These are phyloP conservation scores for Piloderma croceum DNA, from an alignment of 768 basidiomycete genomes.

Conservation along the genomic window DNA sequence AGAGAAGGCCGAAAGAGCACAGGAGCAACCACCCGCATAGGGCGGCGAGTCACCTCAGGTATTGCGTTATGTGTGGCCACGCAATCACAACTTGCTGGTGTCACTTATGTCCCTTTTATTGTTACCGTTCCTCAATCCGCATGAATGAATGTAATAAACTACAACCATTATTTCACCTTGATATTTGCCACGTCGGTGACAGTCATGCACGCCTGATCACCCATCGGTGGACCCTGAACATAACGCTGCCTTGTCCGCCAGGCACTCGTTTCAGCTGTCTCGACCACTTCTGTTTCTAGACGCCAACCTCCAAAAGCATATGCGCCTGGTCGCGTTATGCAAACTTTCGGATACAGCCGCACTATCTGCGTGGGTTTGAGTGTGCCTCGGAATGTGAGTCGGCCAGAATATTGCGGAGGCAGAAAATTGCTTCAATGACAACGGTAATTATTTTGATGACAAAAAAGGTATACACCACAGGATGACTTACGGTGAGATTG, in stretches of 20 bases:
- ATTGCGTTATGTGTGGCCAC: too few relatives aligned
- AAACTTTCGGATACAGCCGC: slow-evolving; percentile 46
- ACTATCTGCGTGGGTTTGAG: slow-evolving; percentile 45
- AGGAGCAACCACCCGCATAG: too few relatives aligned
- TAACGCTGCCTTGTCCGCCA: slow-evolving; percentile 38
- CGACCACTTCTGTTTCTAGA: slow-evolving; percentile 59
- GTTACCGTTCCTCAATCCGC: too few relatives aligned
- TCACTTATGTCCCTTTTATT: too few relatives aligned
- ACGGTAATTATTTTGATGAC: not conserved
- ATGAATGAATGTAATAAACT: too few relatives aligned
- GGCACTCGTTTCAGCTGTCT: slow-evolving; percentile 15
- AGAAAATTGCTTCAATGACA: slow-evolving; percentile 32
- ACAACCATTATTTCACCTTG: too few relatives aligned
- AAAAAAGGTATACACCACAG: slow-evolving; percentile 7
- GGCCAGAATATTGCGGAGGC: slow-evolving; percentile 57
- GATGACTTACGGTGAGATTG: slow-evolving; percentile 17
- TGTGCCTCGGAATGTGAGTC: slow-evolving; percentile 58
- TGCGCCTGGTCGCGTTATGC: slow-evolving; percentile 56
- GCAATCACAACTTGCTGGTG: too few relatives aligned
- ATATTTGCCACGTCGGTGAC: too few relatives aligned
- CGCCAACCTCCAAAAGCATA: slow-evolving; percentile 66
- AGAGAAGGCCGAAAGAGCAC: slow-evolving; percentile 26
- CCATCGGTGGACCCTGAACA: slow-evolving; percentile 29
- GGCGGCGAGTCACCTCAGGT: too few relatives aligned
- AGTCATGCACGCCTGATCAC: slow-evolving; percentile 28